Base-by-base conservation (phyloP, 1,139 yeast genomes). In the Pichia sp. region DNA sequence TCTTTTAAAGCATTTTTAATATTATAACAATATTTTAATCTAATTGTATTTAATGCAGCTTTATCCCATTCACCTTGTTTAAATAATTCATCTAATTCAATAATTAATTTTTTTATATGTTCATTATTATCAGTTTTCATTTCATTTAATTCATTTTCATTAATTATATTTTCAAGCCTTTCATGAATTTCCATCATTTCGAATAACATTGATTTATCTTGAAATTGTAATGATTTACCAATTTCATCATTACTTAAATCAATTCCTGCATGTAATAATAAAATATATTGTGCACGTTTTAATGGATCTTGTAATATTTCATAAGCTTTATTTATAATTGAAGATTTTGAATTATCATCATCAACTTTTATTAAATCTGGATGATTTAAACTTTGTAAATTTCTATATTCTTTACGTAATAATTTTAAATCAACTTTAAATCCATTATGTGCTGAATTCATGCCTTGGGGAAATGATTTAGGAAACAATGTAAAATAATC, bases 21-120 rank as follows among this genome's bases (percentile, higher is more conserved):
- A 61, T 86, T 89, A 44, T 75, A 76, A 95, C 96, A 90, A 63
- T 89, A 92, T 62, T 86, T 86, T 54, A 92, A 68, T 55, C 78
- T 76, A 32, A 88, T 78, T 1, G 95, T 84, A 52, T 81, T 81
- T 52, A 76, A 67, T 51, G 84, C 78, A 30, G 94, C 83, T 1
- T 64, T 61, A 28, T 78, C 76, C 73, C 82, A 76, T 47, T 79
- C 71, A 27, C 66, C 64, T 0, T 51, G 35, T 2, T 58, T 56
- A 53, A 74, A 75, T 5, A 75, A 70, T 5, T 59, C 53, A 2
- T 66, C 68, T 45, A 78, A 62, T 3, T 50, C 53, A 2, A 64
- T 52, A 28, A 75, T 79, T 2, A 74, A 61, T 1, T 62, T 57
- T 2, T 63, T 61, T 27, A 86, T 78, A 38, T 88, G 68, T 34